Conservation (phyloP, 169 alveolate species). For the Eimeria brunetti region DNA sequence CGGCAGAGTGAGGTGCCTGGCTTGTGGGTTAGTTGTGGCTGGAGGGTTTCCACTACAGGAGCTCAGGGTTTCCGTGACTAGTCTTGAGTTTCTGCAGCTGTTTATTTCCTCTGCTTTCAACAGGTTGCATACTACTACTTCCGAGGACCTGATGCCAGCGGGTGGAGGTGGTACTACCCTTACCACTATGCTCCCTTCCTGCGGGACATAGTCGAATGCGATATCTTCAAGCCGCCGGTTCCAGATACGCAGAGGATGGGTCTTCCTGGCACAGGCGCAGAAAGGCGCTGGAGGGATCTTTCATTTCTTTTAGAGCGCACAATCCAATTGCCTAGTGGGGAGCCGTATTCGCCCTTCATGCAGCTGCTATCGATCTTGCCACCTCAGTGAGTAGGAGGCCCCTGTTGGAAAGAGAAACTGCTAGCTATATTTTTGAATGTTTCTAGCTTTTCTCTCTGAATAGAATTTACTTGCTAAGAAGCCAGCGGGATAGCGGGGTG, state of each 20-base stretch:
- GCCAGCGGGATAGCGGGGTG: not conserved
- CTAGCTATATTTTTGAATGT: not conserved
- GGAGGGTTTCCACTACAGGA: not conserved
- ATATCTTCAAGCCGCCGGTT: constrained; percentile 39
- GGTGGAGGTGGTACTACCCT: constrained; percentile 99
- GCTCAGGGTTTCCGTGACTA: not conserved
- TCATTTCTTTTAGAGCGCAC: constrained; percentile 33
- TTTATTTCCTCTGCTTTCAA: not conserved
- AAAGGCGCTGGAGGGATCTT: not conserved
- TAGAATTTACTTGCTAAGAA: not conserved
- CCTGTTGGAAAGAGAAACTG: not conserved
- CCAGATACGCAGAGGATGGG: not conserved
- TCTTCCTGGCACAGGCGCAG: not conserved
- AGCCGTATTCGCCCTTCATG: constrained; percentile 97
- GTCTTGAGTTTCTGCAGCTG: not conserved
- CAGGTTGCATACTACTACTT: constrained; percentile 80
- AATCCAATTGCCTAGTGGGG: constrained; percentile 83
- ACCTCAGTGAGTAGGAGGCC: constrained; percentile 86
- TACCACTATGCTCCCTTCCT: constrained; percentile 99
- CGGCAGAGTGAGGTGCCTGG: not conserved
- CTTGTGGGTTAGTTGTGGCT: not conserved
- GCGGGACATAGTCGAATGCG: constrained; percentile 92
- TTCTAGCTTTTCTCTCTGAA: not conserved
- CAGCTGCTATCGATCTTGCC: constrained; percentile 98
- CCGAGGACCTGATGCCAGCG: constrained; percentile 82